phyloP scores from a whole-genome alignment of 768 basidiomycete genomes.

The Baorangia bicolor region DNA sequence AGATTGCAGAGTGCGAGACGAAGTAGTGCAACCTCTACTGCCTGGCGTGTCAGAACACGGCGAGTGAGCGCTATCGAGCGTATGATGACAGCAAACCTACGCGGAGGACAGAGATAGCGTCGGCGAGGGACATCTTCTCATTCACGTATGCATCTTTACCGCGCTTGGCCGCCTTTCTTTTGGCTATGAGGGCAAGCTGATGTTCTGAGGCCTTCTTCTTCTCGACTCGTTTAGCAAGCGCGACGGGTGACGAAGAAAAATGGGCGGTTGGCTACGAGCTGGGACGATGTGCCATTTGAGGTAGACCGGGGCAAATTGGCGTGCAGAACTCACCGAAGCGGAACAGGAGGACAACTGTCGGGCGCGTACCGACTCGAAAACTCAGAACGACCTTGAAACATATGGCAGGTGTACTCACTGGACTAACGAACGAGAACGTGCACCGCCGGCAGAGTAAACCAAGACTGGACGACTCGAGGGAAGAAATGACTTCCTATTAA shows the following conservation, averaged over 20 bases:
- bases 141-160: slow-evolving; percentile 56
- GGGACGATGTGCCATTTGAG: not conserved
- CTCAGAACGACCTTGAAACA: not conserved
- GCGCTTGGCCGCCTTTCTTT: slow-evolving; percentile 54
- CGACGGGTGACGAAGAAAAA: slow-evolving; percentile 52
- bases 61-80: slow-evolving; percentile 2
- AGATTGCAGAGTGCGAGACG: no score
- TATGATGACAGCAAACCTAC: slow-evolving; percentile 40
- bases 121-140: slow-evolving; percentile 63
- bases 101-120: slow-evolving; percentile 72
- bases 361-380: not conserved
- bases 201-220: slow-evolving; percentile 68
- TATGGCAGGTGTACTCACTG: slow-evolving; percentile 12
- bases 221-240: slow-evolving; percentile 47
- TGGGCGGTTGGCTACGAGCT: slow-evolving; percentile 14
- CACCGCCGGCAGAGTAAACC: slow-evolving; percentile 29
- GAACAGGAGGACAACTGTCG: slow-evolving; percentile 42
- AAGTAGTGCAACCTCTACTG: slow-evolving; percentile 80
- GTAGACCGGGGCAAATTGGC: not conserved
- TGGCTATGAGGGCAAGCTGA: slow-evolving; percentile 62
- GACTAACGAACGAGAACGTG: slow-evolving; percentile 10
- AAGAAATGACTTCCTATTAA: no score
- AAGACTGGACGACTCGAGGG: slow-evolving; percentile 23
- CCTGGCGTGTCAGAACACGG: slow-evolving; percentile 44
- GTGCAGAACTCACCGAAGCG: slow-evolving; percentile 2